Evolutionary conservation across 2,329 filamentous ascomycete species (phyloP), one percentile per base, ranked within the genome.

Genomic region (Dothistroma septosporum): DNA sequence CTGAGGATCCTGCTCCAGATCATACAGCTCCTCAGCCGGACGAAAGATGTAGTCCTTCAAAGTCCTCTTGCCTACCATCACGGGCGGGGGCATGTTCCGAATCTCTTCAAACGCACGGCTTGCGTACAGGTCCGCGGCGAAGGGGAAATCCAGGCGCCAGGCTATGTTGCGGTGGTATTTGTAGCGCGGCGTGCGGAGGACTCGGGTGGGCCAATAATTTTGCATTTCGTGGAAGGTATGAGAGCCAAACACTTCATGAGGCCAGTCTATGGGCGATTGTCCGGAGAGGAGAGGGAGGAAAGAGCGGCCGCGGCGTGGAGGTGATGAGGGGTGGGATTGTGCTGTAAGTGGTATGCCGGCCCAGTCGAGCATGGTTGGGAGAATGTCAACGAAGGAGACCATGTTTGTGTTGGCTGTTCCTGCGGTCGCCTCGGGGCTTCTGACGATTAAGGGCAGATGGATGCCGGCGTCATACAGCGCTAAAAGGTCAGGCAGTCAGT

Each of bases 101-200:
- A 80, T 75, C 0, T 73, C 78, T 16, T 82, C 79, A 68, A 75
- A 82, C 0, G 75, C 73, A 8, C 80, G 65, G 0, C 72, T 76
- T 4, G 70, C 76, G 59, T 81, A 82, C 0, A 82, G 69, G 41
- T 64, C 62, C 8, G 62, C 62, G 7, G 62, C 62, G 49, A 64
- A 64, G 12, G 62, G 62, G 22, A 64, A 64, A 47, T 64, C 62
- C 8, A 64, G 54, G 32, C 62, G 37, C 78, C 78, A 82, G 14
- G 76, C 76, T 0, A 82, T 70, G 53, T 82, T 82, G 16, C 80
- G 76, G 63, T 82, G 80, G 64, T 82, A 82, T 65, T 82, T 82
- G 73, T 75, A 81, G 5, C 70, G 68, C 0, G 65, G 66, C 2
- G 69, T 75, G n/a, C 80, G 77, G 37, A 82, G 69, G 63, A 75